phyloP scores from a whole-genome alignment of 129 eudicot genomes.

The Artemisia argyi region DNA sequence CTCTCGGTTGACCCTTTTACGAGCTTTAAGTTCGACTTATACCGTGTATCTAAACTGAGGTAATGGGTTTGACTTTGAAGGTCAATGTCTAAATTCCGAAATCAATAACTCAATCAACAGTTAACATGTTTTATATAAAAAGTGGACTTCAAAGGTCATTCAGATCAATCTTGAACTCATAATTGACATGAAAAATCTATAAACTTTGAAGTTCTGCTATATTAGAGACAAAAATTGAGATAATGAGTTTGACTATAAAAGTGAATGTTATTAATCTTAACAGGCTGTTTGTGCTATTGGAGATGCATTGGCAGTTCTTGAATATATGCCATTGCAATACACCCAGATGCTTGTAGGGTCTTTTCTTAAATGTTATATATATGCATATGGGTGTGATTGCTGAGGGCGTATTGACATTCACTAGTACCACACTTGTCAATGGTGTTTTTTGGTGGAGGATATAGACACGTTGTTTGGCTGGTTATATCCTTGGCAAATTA shows the following conservation, averaged over 20 bases:
- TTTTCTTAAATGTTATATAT: constrained; percentile 58
- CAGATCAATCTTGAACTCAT: not conserved
- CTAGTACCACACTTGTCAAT: constrained; percentile 56
- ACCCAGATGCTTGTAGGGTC: constrained; percentile 76
- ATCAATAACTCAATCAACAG: not conserved
- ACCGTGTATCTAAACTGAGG: not conserved
- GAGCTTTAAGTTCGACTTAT: too few relatives aligned
- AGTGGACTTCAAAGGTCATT: not conserved
- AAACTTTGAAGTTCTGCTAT: not conserved
- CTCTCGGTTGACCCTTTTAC: too few relatives aligned
- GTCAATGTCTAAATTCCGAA: too few relatives aligned
- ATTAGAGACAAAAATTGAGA: not conserved
- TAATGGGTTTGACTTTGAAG: not conserved
- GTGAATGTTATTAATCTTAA: not conserved
- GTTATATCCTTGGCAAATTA: constrained; percentile 57
- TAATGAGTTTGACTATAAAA: not conserved
- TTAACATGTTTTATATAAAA: not conserved
- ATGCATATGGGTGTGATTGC: constrained; percentile 72
- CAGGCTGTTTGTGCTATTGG: constrained; percentile 75
- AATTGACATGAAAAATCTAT: constrained; percentile 1
- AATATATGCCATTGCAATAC: constrained; percentile 62
- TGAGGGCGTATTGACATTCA: constrained; percentile 66
- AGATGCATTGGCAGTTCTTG: constrained; percentile 57
- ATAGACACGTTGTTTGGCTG: constrained; percentile 14
- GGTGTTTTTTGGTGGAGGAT: constrained; percentile 53